Percentiles rank a stretch among this genome's conserved stretches.
These are phyloP conservation scores for Penicillium waksmanii DNA, from an alignment of 495 filamentous ascomycete species.

Conservation along the genomic window DNA sequence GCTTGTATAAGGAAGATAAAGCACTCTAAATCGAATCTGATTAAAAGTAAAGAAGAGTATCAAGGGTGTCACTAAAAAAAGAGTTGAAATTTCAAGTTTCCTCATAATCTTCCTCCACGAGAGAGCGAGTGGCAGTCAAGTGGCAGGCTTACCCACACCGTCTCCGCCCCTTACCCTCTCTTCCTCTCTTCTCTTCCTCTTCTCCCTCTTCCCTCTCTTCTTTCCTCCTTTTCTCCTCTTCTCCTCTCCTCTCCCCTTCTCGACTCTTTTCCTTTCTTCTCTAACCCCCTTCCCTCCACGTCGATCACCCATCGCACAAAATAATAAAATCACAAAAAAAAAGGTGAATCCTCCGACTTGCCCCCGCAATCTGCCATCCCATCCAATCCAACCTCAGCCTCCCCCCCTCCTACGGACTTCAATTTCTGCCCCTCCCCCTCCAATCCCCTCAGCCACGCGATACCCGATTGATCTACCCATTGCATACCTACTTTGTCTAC, in stretches of 20 bases:
- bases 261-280: background rate
- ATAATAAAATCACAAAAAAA: background rate
- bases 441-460: slow-evolving; percentile 4
- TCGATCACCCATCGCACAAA: background rate
- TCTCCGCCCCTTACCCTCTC: background rate
- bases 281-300: background rate
- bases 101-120: no score
- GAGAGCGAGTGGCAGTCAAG: no score
- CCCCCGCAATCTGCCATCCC: background rate
- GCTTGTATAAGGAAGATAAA: no score
- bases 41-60: no score
- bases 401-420: background rate
- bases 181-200: slow-evolving; percentile 5
- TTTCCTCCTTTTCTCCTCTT: slow-evolving; percentile 25
- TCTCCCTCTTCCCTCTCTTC: slow-evolving; percentile 19
- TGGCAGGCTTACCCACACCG: background rate
- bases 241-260: slow-evolving; percentile 17
- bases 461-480: slow-evolving; percentile 3
- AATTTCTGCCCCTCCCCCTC: slow-evolving; percentile 5
- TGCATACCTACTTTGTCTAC: slow-evolving; percentile 5
- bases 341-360: background rate
- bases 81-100: no score
- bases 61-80: no score
- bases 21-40: no score
- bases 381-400: background rate